Percentiles rank a stretch among this genome's conserved stretches.
Evolutionary conservation across 192 early-diverging fungal species (phyloP).

Genomic region (Coemansia sp.): DNA sequence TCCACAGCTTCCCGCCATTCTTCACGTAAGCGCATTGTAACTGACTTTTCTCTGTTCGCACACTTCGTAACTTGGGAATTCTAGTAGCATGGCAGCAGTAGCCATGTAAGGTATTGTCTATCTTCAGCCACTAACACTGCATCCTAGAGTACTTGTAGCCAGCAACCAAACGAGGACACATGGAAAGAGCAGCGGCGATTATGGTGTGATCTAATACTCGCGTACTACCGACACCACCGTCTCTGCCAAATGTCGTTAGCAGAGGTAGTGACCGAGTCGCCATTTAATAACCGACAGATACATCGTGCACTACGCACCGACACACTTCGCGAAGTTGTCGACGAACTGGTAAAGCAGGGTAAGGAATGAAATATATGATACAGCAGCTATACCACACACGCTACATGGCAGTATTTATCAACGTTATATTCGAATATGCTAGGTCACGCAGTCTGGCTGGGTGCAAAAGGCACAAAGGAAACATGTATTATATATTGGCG

Average conservation of each 20-base stretch:
- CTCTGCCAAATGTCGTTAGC: conserved; percentile 65
- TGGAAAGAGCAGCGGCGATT: conserved; percentile 78
- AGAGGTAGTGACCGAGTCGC: conserved; percentile 56
- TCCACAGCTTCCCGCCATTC: conserved; percentile 90
- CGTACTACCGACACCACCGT: conserved; percentile 65
- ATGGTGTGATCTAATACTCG: conserved; percentile 77
- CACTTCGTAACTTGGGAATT: neutral
- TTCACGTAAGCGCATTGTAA: conserved; percentile 68
- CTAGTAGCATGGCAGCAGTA: neutral
- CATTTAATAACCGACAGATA: conserved; percentile 73
- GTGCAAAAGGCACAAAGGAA: conserved; percentile 46
- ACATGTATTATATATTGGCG: conserved; percentile 79
- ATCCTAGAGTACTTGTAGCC: conserved; percentile 34
- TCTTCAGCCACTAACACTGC: neutral
- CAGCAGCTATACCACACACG: neutral
- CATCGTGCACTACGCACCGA: conserved; percentile 64
- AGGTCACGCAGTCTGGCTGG: conserved; percentile 57
- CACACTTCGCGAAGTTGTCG: conserved; percentile 69
- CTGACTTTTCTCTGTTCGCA: neutral
- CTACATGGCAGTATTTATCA: neutral
- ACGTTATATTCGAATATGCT: neutral
- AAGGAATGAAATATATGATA: neutral
- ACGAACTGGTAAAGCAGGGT: conserved; percentile 70
- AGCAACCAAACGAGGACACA: conserved; percentile 77
- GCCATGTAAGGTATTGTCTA: no score